Percentiles rank a stretch among this genome's conserved stretches.
Evolutionary conservation across 192 early-diverging fungal genomes (phyloP).

Genomic region (Backusella sp.): DNA sequence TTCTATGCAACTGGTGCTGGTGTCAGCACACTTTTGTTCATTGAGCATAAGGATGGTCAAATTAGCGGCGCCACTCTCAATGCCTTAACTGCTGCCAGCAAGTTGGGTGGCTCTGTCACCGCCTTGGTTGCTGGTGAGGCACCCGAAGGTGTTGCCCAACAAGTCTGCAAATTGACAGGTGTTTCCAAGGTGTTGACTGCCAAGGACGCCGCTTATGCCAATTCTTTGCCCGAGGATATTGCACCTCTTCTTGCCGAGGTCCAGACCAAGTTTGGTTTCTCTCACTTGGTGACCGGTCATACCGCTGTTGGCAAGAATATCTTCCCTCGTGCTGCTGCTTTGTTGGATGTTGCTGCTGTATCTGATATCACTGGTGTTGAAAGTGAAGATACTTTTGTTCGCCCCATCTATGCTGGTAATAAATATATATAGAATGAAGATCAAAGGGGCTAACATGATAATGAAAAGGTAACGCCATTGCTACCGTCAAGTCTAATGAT

Average conservation of each 20-base stretch:
- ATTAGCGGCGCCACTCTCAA: slow-evolving; percentile 75
- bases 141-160: slow-evolving; percentile 62
- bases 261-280: slow-evolving; percentile 67
- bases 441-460: neutral
- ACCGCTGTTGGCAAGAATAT: slow-evolving; percentile 93
- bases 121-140: slow-evolving; percentile 83
- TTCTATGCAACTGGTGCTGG: slow-evolving; percentile 50
- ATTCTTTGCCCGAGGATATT: slow-evolving; percentile 77
- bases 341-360: slow-evolving; percentile 87
- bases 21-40: slow-evolving; percentile 77
- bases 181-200: slow-evolving; percentile 83
- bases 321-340: slow-evolving; percentile 88
- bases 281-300: slow-evolving; percentile 88
- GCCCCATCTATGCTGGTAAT: slow-evolving; percentile 95
- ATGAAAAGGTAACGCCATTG: slow-evolving; percentile 85
- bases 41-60: slow-evolving; percentile 83
- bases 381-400: slow-evolving; percentile 84
- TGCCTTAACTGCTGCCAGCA: slow-evolving; percentile 83
- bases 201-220: slow-evolving; percentile 74
- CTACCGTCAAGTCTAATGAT: slow-evolving; percentile 91
- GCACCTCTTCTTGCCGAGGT: slow-evolving; percentile 73
- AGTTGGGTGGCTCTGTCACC: slow-evolving; percentile 78
- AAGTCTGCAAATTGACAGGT: slow-evolving; percentile 61
- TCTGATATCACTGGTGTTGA: slow-evolving; percentile 89
- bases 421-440: neutral